Evolutionary conservation across 1,284 basidiomycete species (phyloP).

Genomic region (Schizopora paradoxa): DNA sequence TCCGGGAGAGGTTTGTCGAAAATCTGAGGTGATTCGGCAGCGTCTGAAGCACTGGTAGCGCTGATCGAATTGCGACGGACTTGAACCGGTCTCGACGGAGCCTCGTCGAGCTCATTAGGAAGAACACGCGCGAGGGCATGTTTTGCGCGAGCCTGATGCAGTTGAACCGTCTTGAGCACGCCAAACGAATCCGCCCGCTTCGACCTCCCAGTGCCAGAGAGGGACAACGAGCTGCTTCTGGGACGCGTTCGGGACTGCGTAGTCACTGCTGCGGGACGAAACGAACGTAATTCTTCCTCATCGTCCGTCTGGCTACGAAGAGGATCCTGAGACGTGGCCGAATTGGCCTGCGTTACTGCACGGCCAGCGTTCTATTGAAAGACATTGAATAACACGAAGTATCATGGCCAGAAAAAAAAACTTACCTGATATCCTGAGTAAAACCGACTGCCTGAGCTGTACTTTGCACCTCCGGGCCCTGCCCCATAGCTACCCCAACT

Average conservation of each 20-base stretch:
- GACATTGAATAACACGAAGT: slow-evolving; percentile 5
- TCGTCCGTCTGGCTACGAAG: slow-evolving; percentile 47
- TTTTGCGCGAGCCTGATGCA: slow-evolving; percentile 46
- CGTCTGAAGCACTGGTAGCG: slow-evolving; percentile 19
- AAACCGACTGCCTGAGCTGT: slow-evolving; percentile 62
- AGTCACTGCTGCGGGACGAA: slow-evolving; percentile 29
- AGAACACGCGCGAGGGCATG: slow-evolving; percentile 41
- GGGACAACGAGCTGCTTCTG: slow-evolving; percentile 55
- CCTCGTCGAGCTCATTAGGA: slow-evolving; percentile 6
- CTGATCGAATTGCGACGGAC: slow-evolving; percentile 45
- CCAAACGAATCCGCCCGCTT: slow-evolving; percentile 42
- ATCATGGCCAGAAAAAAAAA: slow-evolving; percentile 13
- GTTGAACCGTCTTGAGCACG: slow-evolving; percentile 55
- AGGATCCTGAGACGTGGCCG: slow-evolving; percentile 44
- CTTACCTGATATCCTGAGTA: slow-evolving; percentile 54
- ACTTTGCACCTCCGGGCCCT: slow-evolving; percentile 55
- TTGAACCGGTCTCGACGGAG: slow-evolving; percentile 19
- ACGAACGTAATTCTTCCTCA: slow-evolving; percentile 40
- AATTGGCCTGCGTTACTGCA: slow-evolving; percentile 64
- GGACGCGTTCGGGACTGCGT: slow-evolving; percentile 34
- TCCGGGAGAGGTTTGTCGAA: slow-evolving; percentile 11
- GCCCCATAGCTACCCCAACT: slow-evolving; percentile 52
- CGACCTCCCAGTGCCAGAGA: slow-evolving; percentile 35
- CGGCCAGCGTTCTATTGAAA: slow-evolving; percentile 52
- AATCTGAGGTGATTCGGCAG: slow-evolving; percentile 19